Evolutionary conservation across 305 asterid species (phyloP).

Genomic region (Fraxinus velutina): DNA sequence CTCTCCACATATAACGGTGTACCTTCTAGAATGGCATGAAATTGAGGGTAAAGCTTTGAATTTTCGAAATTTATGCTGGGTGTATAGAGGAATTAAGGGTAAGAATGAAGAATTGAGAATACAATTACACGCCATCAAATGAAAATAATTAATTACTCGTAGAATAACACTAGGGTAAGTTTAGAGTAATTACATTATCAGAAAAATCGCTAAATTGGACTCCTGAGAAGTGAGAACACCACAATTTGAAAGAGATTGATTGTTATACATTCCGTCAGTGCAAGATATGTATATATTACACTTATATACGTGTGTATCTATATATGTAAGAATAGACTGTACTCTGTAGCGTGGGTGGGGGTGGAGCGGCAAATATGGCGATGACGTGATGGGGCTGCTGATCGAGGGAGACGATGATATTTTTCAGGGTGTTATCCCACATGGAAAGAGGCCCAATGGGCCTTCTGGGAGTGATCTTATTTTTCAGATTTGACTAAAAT

Average conservation of each 20-base stretch:
- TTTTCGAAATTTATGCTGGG: constrained; percentile 30
- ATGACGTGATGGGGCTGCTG: not conserved
- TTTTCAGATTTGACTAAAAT: not conserved
- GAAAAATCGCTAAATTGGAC: not conserved
- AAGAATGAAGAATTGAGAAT: constrained; percentile 41
- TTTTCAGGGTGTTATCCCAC: not conserved
- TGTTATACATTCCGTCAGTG: not conserved
- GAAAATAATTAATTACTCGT: constrained; percentile 6
- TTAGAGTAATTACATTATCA: constrained; percentile 2
- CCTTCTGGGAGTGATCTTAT: not conserved
- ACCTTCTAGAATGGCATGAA: constrained; percentile 30
- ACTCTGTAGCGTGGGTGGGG: not conserved
- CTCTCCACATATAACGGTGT: constrained; percentile 17
- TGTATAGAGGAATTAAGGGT: constrained; percentile 27
- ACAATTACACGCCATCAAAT: constrained; percentile 48
- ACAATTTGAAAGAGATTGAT: not conserved
- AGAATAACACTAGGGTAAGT: not conserved
- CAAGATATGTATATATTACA: not conserved
- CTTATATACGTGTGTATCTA: not conserved
- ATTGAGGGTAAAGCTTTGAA: constrained; percentile 34
- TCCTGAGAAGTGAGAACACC: not conserved
- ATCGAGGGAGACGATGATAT: not conserved
- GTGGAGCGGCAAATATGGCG: not conserved
- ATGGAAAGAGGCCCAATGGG: not conserved
- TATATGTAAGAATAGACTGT: not conserved